Evolutionary conservation across 2,329 filamentous ascomycete species (phyloP).

Genomic region (Colletotrichum cordylinicola): DNA sequence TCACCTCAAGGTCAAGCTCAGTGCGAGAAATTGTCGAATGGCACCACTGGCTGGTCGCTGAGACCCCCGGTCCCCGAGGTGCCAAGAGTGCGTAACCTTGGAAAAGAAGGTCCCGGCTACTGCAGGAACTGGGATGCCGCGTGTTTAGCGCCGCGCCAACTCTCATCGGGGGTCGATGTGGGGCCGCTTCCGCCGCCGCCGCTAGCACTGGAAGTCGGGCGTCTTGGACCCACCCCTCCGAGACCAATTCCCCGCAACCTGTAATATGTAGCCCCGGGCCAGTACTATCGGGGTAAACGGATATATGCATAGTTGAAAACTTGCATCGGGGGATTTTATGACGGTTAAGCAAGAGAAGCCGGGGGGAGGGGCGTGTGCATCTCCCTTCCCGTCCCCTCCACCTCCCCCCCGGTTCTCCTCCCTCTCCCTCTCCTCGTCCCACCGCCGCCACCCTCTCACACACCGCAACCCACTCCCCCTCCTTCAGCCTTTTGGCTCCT

Average conservation of each 20-base stretch:
- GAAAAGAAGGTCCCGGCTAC: constrained; percentile 8
- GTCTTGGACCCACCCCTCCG: neutral
- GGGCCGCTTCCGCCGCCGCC: constrained; percentile 8
- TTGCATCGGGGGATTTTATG: neutral
- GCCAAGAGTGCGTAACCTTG: constrained; percentile 17
- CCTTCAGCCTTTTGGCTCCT: neutral
- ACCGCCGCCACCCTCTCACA: neutral
- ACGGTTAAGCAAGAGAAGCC: neutral
- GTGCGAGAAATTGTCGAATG: neutral
- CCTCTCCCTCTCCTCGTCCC: neutral
- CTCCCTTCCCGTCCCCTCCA: neutral
- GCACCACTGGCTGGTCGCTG: neutral
- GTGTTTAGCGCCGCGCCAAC: constrained; percentile 2
- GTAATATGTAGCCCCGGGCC: neutral
- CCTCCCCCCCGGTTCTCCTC: neutral
- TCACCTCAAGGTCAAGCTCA: neutral
- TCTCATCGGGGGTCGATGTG: neutral
- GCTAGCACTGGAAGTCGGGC: neutral
- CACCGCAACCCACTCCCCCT: neutral
- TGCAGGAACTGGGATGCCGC: constrained; percentile 23
- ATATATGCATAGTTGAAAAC: neutral
- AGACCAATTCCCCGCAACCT: neutral
- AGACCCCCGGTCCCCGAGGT: neutral
- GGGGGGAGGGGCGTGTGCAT: neutral
- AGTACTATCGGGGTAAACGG: neutral